These are phyloP conservation scores for Cunninghamia lanceolata DNA, from an alignment of 75 land plant genomes.

Conservation along the genomic window DNA sequence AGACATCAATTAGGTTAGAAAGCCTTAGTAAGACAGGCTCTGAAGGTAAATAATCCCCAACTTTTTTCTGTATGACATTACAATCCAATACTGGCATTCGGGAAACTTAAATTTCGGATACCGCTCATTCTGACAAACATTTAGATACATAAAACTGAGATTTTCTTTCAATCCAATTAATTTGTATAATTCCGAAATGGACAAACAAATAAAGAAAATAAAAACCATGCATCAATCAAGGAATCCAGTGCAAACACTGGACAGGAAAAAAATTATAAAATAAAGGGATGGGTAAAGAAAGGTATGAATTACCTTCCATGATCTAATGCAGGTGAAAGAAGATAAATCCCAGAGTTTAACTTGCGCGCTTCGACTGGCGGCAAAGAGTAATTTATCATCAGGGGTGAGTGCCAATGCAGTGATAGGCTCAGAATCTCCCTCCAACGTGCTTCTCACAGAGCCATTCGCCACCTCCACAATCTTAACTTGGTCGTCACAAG, in stretches of 20 bases:
- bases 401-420: slow-evolving; percentile 72
- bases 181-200: not conserved
- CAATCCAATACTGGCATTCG: not conserved
- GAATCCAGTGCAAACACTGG: not conserved
- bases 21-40: not conserved
- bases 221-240: not conserved
- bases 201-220: not conserved
- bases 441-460: slow-evolving; percentile 53
- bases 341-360: slow-evolving; percentile 80
- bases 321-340: slow-evolving; percentile 57
- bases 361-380: slow-evolving; percentile 78
- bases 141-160: not conserved
- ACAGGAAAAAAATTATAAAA: not conserved
- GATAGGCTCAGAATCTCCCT: slow-evolving; percentile 63
- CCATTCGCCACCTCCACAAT: slow-evolving; percentile 69
- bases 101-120: not conserved
- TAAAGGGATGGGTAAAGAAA: not conserved
- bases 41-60: not conserved
- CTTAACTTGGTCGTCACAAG: slow-evolving; percentile 77
- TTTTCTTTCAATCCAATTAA: not conserved
- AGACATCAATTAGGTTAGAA: not conserved
- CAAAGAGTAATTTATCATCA: slow-evolving; percentile 65
- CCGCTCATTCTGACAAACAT: not conserved
- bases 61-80: not conserved
- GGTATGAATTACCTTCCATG: slow-evolving; percentile 84